Conservation (phyloP, 345 rosid genomes). For the Arabidopsis suecica region DNA sequence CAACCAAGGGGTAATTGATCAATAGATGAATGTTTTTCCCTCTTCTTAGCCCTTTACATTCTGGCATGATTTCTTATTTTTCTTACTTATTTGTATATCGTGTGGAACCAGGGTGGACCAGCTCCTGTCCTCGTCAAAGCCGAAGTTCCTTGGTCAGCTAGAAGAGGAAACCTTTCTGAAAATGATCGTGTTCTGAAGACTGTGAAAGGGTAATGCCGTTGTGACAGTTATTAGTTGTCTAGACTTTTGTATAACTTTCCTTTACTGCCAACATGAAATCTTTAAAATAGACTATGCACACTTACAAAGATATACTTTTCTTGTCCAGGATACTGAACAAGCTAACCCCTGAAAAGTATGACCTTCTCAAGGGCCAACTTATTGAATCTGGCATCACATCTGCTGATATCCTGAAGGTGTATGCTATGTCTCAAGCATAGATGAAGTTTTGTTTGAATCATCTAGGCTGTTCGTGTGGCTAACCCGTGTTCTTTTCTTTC, state of each 20-base stretch:
- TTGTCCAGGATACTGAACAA: conserved; percentile 84
- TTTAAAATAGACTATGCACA: background rate
- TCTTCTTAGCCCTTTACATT: conserved; percentile 7
- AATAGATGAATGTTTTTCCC: background rate
- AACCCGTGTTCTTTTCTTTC: conserved; percentile 13
- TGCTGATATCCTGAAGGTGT: conserved; percentile 83
- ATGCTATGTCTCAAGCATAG: background rate
- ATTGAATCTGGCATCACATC: conserved; percentile 93
- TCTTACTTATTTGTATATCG: conserved; percentile 16
- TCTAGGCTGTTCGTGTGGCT: conserved; percentile 13
- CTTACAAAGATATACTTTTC: conserved; percentile 29
- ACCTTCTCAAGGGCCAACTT: conserved; percentile 89
- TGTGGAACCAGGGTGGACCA: conserved; percentile 62
- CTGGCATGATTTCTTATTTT: conserved; percentile 11
- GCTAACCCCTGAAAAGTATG: conserved; percentile 94
- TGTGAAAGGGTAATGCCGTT: conserved; percentile 65
- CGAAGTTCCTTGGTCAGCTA: conserved; percentile 75
- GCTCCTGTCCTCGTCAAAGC: conserved; percentile 66
- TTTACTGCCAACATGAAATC: background rate
- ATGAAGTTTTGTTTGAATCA: conserved; percentile 6
- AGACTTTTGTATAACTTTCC: conserved; percentile 7
- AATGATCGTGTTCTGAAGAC: conserved; percentile 65
- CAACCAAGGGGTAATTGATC: conserved; percentile 58
- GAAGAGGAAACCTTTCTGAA: conserved; percentile 64
- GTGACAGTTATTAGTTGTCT: conserved; percentile 15